phyloP scores from a whole-genome alignment of 2,329 filamentous ascomycete species.

The Curvularia hawaiiensis region DNA sequence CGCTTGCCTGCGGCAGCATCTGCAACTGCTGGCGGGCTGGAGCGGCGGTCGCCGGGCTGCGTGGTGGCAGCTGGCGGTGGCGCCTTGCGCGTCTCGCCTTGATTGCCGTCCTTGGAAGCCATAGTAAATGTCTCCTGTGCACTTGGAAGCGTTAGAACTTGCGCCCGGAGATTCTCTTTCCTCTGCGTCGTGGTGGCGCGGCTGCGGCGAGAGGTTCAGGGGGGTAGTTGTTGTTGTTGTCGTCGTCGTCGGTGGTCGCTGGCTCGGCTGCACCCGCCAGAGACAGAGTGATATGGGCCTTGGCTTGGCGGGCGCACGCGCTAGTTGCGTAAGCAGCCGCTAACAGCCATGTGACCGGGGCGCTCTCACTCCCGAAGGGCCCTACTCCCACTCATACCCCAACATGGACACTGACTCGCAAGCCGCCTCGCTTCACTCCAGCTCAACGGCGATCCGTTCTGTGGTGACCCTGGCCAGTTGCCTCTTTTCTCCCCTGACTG shows the following conservation, averaged over 20 bases:
- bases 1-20: conserved; percentile 13
- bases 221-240: conserved; percentile 5
- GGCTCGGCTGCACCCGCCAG: conserved; percentile 10
- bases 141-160: conserved; percentile 25
- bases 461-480: background rate
- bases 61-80: conserved; percentile 17
- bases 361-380: conserved; percentile 2
- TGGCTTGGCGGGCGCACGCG: background rate
- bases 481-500: conserved; percentile 17
- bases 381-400: conserved; percentile 6
- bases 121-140: conserved; percentile 21
- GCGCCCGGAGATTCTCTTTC: conserved; percentile 18
- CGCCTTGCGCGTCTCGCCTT: conserved; percentile 16
- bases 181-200: conserved; percentile 24
- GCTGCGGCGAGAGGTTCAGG: conserved; percentile 10
- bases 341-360: conserved; percentile 9
- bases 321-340: conserved; percentile 8
- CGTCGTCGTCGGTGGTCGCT: background rate
- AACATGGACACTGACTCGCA: conserved; percentile 17
- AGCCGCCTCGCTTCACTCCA: conserved; percentile 22
- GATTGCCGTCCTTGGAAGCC: conserved; percentile 17
- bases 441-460: conserved; percentile 23
- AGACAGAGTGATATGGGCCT: background rate
- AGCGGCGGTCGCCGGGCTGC: conserved; percentile 14
- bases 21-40: conserved; percentile 13